Evolutionary conservation across 2,329 filamentous ascomycete genomes (phyloP).

Genomic region (Thelonectria discophora): DNA sequence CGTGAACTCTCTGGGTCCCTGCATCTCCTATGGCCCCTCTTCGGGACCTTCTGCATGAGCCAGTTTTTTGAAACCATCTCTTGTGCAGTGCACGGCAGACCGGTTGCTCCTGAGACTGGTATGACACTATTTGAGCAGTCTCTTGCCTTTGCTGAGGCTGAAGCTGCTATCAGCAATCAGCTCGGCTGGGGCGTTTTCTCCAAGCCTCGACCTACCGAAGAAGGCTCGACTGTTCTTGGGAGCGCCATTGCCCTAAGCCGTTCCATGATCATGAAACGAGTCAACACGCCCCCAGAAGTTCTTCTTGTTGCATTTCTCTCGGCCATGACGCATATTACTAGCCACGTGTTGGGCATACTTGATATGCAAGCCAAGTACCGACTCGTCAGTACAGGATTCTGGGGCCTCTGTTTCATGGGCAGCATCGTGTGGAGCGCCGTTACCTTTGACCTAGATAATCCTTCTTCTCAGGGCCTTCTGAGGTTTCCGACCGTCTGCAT

Average conservation of each 20-base stretch:
- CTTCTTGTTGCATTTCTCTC: conserved; percentile 89
- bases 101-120: conserved; percentile 83
- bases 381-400: conserved; percentile 87
- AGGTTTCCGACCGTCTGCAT: conserved; percentile 95
- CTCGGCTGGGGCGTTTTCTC: conserved; percentile 75
- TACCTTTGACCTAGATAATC: conserved; percentile 68
- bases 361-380: conserved; percentile 81
- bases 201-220: conserved; percentile 52
- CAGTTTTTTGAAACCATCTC: conserved; percentile 90
- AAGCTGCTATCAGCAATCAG: conserved; percentile 84
- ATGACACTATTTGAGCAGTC: conserved; percentile 98
- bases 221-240: conserved; percentile 34
- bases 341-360: conserved; percentile 82
- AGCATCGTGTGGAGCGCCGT: conserved; percentile 82
- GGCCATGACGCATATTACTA: conserved; percentile 85
- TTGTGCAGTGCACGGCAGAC: conserved; percentile 85
- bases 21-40: conserved; percentile 78
- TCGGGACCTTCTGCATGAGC: conserved; percentile 74
- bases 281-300: conserved; percentile 91
- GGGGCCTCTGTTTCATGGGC: conserved; percentile 89
- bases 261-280: conserved; percentile 76
- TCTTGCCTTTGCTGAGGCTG: conserved; percentile 93
- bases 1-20: conserved; percentile 78
- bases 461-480: conserved; percentile 72
- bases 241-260: conserved; percentile 61